These are phyloP conservation scores for Ulota crispa DNA, from an alignment of 225 moss, liverwort and hornwort species.

Conservation along the genomic window DNA sequence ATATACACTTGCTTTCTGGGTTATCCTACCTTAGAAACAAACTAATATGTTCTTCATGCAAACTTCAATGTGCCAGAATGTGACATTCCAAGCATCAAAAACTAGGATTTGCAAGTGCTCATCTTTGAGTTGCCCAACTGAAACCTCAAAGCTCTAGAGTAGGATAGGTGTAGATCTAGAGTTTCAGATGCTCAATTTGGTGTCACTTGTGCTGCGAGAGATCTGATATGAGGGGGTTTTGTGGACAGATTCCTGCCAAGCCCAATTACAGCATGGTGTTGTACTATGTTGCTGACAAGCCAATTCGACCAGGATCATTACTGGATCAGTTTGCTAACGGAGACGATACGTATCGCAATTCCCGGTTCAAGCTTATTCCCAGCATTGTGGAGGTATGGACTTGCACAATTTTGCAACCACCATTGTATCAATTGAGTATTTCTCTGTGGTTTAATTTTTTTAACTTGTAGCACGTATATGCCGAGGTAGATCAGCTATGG, in stretches of 20 bases:
- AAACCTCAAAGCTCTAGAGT: background rate
- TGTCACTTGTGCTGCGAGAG: background rate
- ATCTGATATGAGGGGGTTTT: constrained; percentile 20
- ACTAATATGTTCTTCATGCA: too few species aligned
- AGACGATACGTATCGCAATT: constrained; percentile 65
- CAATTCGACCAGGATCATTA: constrained; percentile 60
- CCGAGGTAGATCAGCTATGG: background rate
- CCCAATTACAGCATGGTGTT: constrained; percentile 55
- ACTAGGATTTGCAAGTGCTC: background rate
- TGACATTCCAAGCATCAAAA: background rate
- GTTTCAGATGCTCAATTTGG: background rate
- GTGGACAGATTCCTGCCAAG: constrained; percentile 60
- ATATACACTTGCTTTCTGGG: too few species aligned
- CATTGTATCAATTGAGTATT: background rate
- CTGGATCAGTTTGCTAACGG: constrained; percentile 71
- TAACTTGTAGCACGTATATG: background rate
- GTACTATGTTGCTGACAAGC: constrained; percentile 61
- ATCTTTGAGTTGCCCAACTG: background rate
- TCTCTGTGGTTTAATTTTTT: background rate
- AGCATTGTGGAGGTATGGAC: constrained; percentile 65
- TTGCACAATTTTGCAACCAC: background rate
- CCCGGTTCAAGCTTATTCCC: constrained; percentile 73
- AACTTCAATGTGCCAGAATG: background rate
- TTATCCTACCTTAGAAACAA: too few species aligned
- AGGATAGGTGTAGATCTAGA: background rate